Evolutionary conservation across 371 early-diverging fungal genomes (phyloP).

Genomic region (Mucor ambiguus): DNA sequence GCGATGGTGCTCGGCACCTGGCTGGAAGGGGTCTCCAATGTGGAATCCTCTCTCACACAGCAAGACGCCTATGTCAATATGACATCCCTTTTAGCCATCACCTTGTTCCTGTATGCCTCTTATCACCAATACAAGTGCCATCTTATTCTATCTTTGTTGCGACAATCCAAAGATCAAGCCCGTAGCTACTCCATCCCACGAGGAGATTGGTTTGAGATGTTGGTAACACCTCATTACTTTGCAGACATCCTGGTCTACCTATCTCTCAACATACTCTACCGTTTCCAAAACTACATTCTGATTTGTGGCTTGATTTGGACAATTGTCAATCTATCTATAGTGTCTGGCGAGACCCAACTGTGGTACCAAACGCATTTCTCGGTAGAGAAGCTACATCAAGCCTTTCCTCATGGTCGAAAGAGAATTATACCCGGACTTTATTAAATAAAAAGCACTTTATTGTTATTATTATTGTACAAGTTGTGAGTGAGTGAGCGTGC

Average conservation of each 20-base stretch:
- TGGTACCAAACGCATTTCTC: constrained; percentile 68
- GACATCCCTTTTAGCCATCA: constrained; percentile 5
- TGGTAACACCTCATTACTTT: constrained; percentile 74
- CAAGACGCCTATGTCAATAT: neutral
- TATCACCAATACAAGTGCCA: constrained; percentile 71
- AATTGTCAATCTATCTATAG: constrained; percentile 59
- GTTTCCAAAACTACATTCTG: constrained; percentile 33
- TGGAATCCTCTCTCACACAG: constrained; percentile 29
- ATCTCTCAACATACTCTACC: constrained; percentile 41
- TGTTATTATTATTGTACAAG: constrained; percentile 12
- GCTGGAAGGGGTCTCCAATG: constrained; percentile 42
- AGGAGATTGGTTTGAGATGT: constrained; percentile 72
- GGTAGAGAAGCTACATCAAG: constrained; percentile 25
- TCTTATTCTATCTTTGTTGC: constrained; percentile 62
- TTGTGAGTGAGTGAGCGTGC: neutral
- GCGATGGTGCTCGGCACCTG: constrained; percentile 54
- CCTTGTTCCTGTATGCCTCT: constrained; percentile 53
- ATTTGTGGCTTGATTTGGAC: constrained; percentile 61
- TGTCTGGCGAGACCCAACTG: constrained; percentile 60
- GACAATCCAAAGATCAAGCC: constrained; percentile 18
- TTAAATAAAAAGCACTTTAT: constrained; percentile 18
- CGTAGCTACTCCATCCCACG: constrained; percentile 58
- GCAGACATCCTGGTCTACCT: constrained; percentile 79
- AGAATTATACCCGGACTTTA: constrained; percentile 50
- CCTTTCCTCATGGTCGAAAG: constrained; percentile 41